Percentiles rank a stretch among this genome's conserved stretches.
phyloP scores from a whole-genome alignment of 805 yeast species.

The Lachancea nothofagi region DNA sequence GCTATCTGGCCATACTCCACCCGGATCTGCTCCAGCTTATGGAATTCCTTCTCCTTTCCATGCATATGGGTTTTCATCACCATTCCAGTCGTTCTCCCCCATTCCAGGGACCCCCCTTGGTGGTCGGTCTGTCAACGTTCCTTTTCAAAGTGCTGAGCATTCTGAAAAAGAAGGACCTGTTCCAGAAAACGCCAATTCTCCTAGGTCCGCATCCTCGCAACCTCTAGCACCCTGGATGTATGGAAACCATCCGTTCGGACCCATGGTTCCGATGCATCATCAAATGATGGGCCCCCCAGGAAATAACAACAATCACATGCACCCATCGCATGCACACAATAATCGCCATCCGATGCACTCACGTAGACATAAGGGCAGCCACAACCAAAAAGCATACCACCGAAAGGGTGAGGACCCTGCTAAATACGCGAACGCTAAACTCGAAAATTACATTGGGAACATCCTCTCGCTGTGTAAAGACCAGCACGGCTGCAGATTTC shows the following conservation, averaged over 20 bases:
- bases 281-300: slow-evolving; percentile 13
- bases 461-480: slow-evolving; percentile 83
- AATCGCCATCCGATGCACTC: slow-evolving; percentile 6
- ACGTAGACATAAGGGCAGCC: slow-evolving; percentile 21
- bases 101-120: slow-evolving; percentile 21
- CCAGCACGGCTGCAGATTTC: slow-evolving; percentile 92
- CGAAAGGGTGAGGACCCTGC: slow-evolving; percentile 53
- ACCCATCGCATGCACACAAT: slow-evolving; percentile 7
- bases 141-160: background rate
- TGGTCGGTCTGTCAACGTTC: slow-evolving; percentile 3
- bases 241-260: slow-evolving; percentile 27
- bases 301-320: slow-evolving; percentile 4
- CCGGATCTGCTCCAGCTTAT: slow-evolving; percentile 19
- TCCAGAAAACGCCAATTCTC: background rate
- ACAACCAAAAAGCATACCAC: slow-evolving; percentile 8
- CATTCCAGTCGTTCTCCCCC: slow-evolving; percentile 33
- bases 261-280: slow-evolving; percentile 25
- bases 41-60: slow-evolving; percentile 31
- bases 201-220: slow-evolving; percentile 9
- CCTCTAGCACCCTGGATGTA: slow-evolving; percentile 33
- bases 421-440: slow-evolving; percentile 58
- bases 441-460: slow-evolving; percentile 65
- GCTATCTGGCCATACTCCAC: slow-evolving; percentile 23
- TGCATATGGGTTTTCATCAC: slow-evolving; percentile 31
- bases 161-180: slow-evolving; percentile 1